Evolutionary conservation across 441 rosid genomes (phyloP).

Genomic region (Heliophila coronopifolia): DNA sequence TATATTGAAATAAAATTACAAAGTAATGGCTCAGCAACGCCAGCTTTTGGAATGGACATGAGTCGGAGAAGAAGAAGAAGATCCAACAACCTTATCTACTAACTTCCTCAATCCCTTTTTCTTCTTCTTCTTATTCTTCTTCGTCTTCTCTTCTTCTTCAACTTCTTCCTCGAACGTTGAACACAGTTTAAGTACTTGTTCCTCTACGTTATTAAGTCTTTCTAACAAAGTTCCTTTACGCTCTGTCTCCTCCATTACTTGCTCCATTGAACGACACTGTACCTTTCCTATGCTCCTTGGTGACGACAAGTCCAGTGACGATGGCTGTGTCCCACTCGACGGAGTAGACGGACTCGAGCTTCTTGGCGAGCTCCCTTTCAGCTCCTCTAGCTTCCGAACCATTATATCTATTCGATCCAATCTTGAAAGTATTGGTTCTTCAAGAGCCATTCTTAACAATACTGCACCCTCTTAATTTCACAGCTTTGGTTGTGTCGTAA

Average conservation of each 20-base stretch:
- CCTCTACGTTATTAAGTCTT: constrained; percentile 27
- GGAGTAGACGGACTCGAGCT: constrained; percentile 32
- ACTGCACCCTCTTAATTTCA: background rate
- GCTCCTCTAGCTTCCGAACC: constrained; percentile 29
- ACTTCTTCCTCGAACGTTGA: constrained; percentile 21
- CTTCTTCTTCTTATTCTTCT: constrained; percentile 14
- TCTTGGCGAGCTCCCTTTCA: constrained; percentile 30
- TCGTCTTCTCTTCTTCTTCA: constrained; percentile 17
- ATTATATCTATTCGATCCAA: constrained; percentile 30
- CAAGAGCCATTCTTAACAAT: constrained; percentile 13
- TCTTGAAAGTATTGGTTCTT: constrained; percentile 31
- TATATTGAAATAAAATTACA: background rate
- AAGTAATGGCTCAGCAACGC: constrained; percentile 17
- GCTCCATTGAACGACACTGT: constrained; percentile 26
- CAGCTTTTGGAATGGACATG: constrained; percentile 20
- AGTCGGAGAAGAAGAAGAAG: constrained; percentile 15
- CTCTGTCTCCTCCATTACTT: constrained; percentile 25
- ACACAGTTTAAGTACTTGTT: constrained; percentile 30
- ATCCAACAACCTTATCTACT: constrained; percentile 29
- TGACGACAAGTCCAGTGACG: constrained; percentile 21
- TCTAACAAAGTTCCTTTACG: constrained; percentile 26
- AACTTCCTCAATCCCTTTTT: constrained; percentile 27
- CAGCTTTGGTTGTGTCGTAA: constrained; percentile 11
- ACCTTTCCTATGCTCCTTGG: constrained; percentile 22
- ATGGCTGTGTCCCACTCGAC: constrained; percentile 28